phyloP scores from a whole-genome alignment of 2,329 filamentous ascomycete genomes.

The Aspergillus vadensis region DNA sequence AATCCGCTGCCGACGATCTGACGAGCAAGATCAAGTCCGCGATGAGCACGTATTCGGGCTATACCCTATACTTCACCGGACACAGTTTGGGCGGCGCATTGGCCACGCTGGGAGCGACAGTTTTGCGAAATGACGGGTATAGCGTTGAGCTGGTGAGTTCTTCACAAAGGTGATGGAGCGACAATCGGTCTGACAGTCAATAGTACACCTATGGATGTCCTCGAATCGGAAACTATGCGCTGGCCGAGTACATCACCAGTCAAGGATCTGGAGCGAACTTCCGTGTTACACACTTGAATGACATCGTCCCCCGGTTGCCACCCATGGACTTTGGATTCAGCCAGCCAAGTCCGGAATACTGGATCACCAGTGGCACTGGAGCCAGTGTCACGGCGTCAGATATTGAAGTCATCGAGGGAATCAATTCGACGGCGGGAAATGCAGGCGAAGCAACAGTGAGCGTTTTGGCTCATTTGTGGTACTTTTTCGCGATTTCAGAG shows the following conservation, averaged over 20 bases:
- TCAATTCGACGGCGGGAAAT: conserved; percentile 38
- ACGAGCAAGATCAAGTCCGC: conserved; percentile 40
- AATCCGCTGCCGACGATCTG: conserved; percentile 38
- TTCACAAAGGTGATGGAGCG: background rate
- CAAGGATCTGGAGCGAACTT: conserved; percentile 35
- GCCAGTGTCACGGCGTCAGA: conserved; percentile 33
- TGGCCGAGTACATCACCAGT: conserved; percentile 42
- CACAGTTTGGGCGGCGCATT: conserved; percentile 56
- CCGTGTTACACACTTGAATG: conserved; percentile 42
- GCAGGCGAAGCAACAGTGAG: conserved; percentile 28
- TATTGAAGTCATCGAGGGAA: conserved; percentile 36
- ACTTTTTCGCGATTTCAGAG: conserved; percentile 31
- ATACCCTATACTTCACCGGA: conserved; percentile 50
- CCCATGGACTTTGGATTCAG: conserved; percentile 35
- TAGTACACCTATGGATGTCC: conserved; percentile 49
- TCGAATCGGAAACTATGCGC: conserved; percentile 43
- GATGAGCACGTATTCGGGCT: conserved; percentile 38
- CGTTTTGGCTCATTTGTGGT: conserved; percentile 39
- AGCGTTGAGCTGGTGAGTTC: conserved; percentile 47
- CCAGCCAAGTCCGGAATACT: conserved; percentile 46
- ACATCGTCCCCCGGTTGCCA: conserved; percentile 43
- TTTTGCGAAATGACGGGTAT: conserved; percentile 46
- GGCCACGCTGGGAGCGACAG: conserved; percentile 51
- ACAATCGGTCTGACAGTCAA: conserved; percentile 5
- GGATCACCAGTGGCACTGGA: conserved; percentile 39